Base-by-base conservation (phyloP, 441 rosid species). In the Aleurites moluccanus region DNA sequence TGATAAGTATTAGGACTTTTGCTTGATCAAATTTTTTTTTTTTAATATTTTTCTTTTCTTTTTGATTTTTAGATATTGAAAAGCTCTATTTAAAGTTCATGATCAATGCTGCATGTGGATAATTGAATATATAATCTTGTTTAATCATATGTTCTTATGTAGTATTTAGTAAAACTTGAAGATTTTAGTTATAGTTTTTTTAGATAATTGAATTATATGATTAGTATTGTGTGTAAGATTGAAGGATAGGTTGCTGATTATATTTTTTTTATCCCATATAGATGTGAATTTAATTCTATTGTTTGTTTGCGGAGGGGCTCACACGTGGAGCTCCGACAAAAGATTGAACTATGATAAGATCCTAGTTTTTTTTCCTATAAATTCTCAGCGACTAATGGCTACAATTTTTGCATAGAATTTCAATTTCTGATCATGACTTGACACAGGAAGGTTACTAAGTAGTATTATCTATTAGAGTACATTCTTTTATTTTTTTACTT, bases 271-370 rank as follows among this genome's bases (percentile, higher is more conserved):
- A 6, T 42, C 11, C 42, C 11, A 18, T 40, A 13, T 49, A 33
- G 62, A 33, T 55, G 21, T 40, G 25, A 28, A 4, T 68, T 67
- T 33, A 21, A 40, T 70, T 67, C 42, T 76, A 38, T 59, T 68
- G 27, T 40, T 71, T 74, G 65, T 44, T 62, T 49, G 28, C 38
- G 44, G 53, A 62, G 67, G 35, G 33, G 50, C 28, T 60, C 47
- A 56, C 47, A 14, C 6, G 47, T 59, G 69, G 45, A 76, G 65
- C 74, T 63, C 35, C 71, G 14, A 53, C 30, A 45, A 49, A 30
- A 30, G 38, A 20, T 9, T 45, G 64, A 70, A 13, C 56, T 33
- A 0, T 10, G 20, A 75, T 23, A 49, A 33, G 28, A 65, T 67
- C 55, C 25, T 15, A 5, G 6, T 52, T n/a, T 9, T 27, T 68